Conservation (phyloP, 2,329 filamentous ascomycete species). For the Fusarium sp. region DNA sequence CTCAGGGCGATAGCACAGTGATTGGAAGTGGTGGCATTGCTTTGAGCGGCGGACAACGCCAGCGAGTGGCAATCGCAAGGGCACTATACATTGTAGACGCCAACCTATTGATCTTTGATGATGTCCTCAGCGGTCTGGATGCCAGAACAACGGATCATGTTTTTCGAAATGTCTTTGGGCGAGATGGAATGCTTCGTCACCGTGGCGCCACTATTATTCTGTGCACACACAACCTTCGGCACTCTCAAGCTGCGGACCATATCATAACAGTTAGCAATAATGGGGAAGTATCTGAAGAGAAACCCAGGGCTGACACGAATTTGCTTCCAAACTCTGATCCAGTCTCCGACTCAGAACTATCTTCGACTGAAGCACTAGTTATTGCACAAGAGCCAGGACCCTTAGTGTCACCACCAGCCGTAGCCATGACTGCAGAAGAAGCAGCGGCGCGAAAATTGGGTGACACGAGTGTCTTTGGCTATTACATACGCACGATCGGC, state of each 20-base stretch:
- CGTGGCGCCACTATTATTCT: slow-evolving; percentile 52
- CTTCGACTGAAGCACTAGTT: too few species aligned
- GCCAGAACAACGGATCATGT: slow-evolving; percentile 53
- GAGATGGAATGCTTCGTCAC: slow-evolving; percentile 50
- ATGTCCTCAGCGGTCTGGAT: slow-evolving; percentile 55
- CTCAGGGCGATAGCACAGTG: slow-evolving; percentile 47
- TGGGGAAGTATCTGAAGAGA: background rate
- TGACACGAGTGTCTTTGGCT: background rate
- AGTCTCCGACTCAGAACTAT: background rate
- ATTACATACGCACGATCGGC: background rate
- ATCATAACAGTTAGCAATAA: background rate
- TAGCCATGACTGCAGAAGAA: background rate
- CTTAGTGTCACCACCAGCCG: accelerated
- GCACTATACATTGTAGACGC: slow-evolving; percentile 51
- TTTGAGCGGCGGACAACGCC: slow-evolving; percentile 52
- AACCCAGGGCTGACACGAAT: background rate
- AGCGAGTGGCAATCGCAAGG: slow-evolving; percentile 51
- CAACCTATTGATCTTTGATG: slow-evolving; percentile 54
- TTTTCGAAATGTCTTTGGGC: slow-evolving; percentile 53
- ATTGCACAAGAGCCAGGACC: background rate
- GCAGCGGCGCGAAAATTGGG: background rate
- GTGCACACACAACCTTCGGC: slow-evolving; percentile 42
- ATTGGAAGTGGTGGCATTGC: slow-evolving; percentile 52
- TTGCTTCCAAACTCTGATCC: background rate
- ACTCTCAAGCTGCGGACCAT: background rate